Conservation (phyloP, 1,284 basidiomycete genomes). For the Fomitopsis schrenkii region DNA sequence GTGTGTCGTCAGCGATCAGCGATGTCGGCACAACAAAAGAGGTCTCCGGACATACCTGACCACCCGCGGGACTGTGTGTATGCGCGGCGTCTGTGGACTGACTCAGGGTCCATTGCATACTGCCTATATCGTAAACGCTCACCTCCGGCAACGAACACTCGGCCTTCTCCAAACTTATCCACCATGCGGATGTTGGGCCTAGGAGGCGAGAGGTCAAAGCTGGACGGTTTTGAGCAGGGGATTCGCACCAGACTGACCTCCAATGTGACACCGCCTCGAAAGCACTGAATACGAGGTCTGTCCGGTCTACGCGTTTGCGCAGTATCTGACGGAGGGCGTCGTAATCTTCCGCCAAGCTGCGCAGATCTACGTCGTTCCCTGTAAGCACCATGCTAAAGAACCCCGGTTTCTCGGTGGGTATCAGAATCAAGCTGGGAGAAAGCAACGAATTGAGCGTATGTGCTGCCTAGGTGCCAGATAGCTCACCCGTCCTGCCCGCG, state of each 20-base stretch:
- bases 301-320: neutral
- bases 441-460: neutral
- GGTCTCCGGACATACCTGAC: slow-evolving; percentile 20
- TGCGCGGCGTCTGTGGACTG: slow-evolving; percentile 17
- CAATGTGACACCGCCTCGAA: slow-evolving; percentile 6
- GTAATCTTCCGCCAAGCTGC: neutral
- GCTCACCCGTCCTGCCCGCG: neutral
- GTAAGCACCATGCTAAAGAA: neutral
- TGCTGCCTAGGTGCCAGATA: neutral
- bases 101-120: neutral
- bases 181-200: slow-evolving; percentile 37
- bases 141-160: slow-evolving; percentile 32
- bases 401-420: slow-evolving; percentile 3
- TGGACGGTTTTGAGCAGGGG: too few species aligned
- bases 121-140: neutral
- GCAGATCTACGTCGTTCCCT: neutral
- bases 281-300: slow-evolving; percentile 9
- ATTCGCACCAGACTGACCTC: neutral
- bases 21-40: too few species aligned
- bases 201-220: neutral
- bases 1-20: neutral
- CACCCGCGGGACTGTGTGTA: slow-evolving; percentile 22
- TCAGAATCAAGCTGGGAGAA: neutral
- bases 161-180: slow-evolving; percentile 30
- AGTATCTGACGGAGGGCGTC: slow-evolving; percentile 2